phyloP scores from a whole-genome alignment of 2,329 filamentous ascomycete species.

The Sphaerulina musiva region DNA sequence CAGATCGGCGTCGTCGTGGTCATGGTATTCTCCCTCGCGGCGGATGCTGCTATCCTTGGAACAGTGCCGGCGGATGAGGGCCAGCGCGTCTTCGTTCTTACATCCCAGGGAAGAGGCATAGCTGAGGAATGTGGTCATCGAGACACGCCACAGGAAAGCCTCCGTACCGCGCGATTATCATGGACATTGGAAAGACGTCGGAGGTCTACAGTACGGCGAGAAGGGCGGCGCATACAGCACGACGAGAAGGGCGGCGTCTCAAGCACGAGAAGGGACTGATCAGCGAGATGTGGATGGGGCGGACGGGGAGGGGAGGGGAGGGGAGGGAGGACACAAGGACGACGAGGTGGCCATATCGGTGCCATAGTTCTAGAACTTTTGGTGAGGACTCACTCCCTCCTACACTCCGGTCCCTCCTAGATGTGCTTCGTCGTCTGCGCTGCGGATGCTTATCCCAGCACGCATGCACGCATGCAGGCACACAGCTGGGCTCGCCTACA shows the following conservation, averaged over 20 bases:
- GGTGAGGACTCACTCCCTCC: no score
- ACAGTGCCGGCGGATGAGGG: not conserved
- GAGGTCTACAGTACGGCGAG: not conserved
- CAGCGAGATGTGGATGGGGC: no score
- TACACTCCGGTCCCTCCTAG: no score
- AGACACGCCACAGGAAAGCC: not conserved
- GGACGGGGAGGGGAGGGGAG: no score
- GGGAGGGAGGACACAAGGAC: no score
- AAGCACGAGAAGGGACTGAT: not conserved
- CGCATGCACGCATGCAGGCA: no score
- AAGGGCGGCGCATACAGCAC: not conserved
- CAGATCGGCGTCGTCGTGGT: not conserved
- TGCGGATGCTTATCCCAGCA: no score
- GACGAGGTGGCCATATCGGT: no score
- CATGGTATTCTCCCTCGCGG: constrained; percentile 5
- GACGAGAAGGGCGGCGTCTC: not conserved
- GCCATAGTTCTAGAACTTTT: no score
- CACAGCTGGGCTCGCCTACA: no score
- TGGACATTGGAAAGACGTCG: not conserved
- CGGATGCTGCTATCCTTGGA: constrained; percentile 7
- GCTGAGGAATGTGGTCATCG: constrained; percentile 4
- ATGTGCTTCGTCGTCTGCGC: no score
- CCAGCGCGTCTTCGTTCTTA: constrained; percentile 1
- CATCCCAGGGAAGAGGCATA: constrained; percentile 3
- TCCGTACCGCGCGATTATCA: not conserved